Conservation (phyloP, 176 grass and related monocot genomes). For the Triticum urartu region DNA sequence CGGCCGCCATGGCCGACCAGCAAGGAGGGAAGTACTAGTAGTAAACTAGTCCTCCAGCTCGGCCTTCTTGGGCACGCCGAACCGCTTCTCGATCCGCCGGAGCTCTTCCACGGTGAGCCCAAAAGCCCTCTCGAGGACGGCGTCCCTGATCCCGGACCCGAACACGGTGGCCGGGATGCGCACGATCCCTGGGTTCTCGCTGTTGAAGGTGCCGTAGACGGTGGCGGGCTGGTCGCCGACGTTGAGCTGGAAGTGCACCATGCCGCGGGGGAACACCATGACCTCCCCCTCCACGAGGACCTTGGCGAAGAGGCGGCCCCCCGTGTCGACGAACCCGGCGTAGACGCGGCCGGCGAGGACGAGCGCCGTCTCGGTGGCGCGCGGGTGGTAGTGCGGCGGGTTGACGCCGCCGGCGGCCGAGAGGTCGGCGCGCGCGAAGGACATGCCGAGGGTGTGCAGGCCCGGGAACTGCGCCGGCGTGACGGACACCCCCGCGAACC, state of each 20-base stretch:
- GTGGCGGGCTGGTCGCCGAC: conserved; percentile 55
- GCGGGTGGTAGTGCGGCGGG: conserved; percentile 90
- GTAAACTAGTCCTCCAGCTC: conserved; percentile 28
- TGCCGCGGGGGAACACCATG: conserved; percentile 72
- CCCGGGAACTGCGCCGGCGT: no score
- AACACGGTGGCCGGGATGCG: conserved; percentile 66
- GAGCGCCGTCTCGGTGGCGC: conserved; percentile 78
- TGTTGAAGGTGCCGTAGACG: conserved; percentile 69
- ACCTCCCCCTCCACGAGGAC: conserved; percentile 71
- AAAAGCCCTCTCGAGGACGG: conserved; percentile 68
- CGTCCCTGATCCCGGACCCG: conserved; percentile 61
- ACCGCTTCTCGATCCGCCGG: conserved; percentile 55
- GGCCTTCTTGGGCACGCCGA: conserved; percentile 43
- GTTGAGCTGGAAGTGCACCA: conserved; percentile 93
- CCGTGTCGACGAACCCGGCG: conserved; percentile 74
- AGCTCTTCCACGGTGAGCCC: conserved; percentile 52
- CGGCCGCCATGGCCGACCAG: neutral
- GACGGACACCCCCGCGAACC: no score
- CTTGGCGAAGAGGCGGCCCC: conserved; percentile 62
- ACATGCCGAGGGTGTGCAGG: no score
- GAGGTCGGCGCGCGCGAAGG: no score
- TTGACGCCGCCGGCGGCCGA: no score
- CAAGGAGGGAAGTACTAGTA: neutral
- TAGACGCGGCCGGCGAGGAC: conserved; percentile 63
- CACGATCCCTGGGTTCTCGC: conserved; percentile 77